Conservation (phyloP, 1,139 yeast species). For the Blastobotrys malaysiensis region DNA sequence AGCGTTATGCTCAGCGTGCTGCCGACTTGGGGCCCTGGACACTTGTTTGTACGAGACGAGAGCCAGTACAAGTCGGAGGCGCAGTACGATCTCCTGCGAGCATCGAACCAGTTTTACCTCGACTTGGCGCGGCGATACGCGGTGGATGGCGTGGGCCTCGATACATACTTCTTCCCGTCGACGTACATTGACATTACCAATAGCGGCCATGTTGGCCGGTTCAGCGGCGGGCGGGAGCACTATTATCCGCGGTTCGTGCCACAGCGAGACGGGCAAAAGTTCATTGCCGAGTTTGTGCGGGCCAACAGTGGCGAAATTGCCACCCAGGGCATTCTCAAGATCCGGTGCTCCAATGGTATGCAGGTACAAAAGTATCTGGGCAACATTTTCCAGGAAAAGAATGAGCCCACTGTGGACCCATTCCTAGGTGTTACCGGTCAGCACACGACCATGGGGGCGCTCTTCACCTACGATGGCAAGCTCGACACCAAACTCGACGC, state of each 20-base stretch:
- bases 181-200: constrained; percentile 71
- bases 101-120: constrained; percentile 60
- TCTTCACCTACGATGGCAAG: constrained; percentile 73
- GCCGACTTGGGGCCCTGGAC: constrained; percentile 85
- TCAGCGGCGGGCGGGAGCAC: constrained; percentile 67
- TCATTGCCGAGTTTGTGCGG: constrained; percentile 54
- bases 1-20: constrained; percentile 60
- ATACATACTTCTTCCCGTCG: constrained; percentile 64
- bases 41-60: constrained; percentile 48
- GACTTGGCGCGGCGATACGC: constrained; percentile 56
- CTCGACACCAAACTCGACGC: constrained; percentile 69
- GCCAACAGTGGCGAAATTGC: constrained; percentile 42
- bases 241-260: constrained; percentile 64
- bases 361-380: constrained; percentile 80
- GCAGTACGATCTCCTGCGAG: constrained; percentile 53
- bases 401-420: constrained; percentile 48
- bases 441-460: constrained; percentile 64
- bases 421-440: constrained; percentile 59
- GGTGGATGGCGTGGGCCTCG: constrained; percentile 63
- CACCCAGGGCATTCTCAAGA: constrained; percentile 75
- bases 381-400: constrained; percentile 34
- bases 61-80: constrained; percentile 33
- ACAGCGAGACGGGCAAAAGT: constrained; percentile 64
- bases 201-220: constrained; percentile 57
- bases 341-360: constrained; percentile 84